phyloP scores from a whole-genome alignment of 1,139 yeast genomes.

The Blastobotrys capitulatus region DNA sequence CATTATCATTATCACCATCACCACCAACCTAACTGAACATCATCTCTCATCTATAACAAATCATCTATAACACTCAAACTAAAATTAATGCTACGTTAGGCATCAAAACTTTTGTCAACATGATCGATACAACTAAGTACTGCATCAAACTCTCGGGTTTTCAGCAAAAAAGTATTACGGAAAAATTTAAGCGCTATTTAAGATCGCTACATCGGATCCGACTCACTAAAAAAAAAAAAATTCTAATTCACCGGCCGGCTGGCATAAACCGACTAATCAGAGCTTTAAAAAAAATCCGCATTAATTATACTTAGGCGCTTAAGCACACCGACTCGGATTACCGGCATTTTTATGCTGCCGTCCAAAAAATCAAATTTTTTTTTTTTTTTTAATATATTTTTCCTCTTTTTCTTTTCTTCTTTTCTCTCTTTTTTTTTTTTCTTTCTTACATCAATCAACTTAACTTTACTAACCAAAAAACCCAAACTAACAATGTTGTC shows the following conservation, averaged over 20 bases:
- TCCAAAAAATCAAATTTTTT: not conserved
- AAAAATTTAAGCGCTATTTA: no score
- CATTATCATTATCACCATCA: no score
- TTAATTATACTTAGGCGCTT: not conserved
- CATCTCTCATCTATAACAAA: no score
- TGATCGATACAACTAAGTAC: no score
- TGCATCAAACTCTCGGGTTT: no score
- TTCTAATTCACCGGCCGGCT: not conserved
- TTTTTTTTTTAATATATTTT: not conserved
- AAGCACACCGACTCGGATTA: conserved; percentile 1
- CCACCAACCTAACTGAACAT: no score
- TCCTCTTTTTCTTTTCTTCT: not conserved
- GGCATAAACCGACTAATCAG: not conserved
- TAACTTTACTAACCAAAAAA: not conserved
- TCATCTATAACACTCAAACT: no score
- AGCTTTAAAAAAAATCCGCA: not conserved
- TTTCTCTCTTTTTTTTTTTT: not conserved
- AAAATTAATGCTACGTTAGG: no score
- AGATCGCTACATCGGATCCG: not conserved
- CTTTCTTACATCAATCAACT: not conserved
- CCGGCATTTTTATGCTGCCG: not conserved
- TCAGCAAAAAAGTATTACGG: no score
- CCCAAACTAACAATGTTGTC: conserved; percentile 2
- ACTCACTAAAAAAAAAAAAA: no score
- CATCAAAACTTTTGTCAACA: no score